Percentiles rank a stretch among this genome's conserved stretches.
phyloP scores from a whole-genome alignment of 73 alveolate species.

The Uronychia binucleata region DNA sequence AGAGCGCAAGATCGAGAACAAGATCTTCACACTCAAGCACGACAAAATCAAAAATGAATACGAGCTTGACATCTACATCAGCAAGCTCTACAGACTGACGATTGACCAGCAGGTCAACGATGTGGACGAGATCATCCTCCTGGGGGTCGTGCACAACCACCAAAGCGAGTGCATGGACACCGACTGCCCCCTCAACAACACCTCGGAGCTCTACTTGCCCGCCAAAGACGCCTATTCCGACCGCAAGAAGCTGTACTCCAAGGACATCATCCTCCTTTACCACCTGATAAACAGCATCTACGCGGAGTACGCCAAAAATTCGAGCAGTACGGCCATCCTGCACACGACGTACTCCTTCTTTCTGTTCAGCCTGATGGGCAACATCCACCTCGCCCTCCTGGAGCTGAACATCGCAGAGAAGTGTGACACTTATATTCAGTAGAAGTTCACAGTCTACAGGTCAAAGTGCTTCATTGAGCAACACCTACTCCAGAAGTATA shows the following conservation, averaged over 20 bases:
- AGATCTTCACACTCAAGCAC: constrained; percentile 4
- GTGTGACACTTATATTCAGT: constrained; percentile 17
- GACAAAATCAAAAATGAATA: constrained; percentile 37
- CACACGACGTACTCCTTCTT: constrained; percentile 42
- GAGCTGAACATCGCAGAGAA: constrained; percentile 36
- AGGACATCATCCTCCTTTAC: constrained; percentile 33
- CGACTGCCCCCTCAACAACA: constrained; percentile 36
- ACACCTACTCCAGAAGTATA: constrained; percentile 14
- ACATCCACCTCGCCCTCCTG: constrained; percentile 34
- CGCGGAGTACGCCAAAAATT: constrained; percentile 11
- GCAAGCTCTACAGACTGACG: constrained; percentile 4
- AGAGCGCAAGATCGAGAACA: not conserved
- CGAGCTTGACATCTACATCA: constrained; percentile 36
- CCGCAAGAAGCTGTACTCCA: constrained; percentile 25
- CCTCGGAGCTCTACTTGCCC: constrained; percentile 23
- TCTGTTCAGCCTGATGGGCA: constrained; percentile 51
- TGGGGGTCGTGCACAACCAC: constrained; percentile 36
- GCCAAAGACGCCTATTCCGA: constrained; percentile 11
- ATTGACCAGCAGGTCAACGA: constrained; percentile 2
- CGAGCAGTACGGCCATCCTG: constrained; percentile 21
- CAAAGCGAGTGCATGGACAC: constrained; percentile 36
- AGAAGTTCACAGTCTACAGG: constrained; percentile 26
- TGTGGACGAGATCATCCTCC: constrained; percentile 8
- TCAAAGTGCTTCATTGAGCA: constrained; percentile 33
- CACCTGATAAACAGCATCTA: constrained; percentile 36